Percentiles rank a stretch among this genome's conserved stretches.
Conservation (phyloP, 108 stramenopile species). For the Epithemia pelagica region DNA sequence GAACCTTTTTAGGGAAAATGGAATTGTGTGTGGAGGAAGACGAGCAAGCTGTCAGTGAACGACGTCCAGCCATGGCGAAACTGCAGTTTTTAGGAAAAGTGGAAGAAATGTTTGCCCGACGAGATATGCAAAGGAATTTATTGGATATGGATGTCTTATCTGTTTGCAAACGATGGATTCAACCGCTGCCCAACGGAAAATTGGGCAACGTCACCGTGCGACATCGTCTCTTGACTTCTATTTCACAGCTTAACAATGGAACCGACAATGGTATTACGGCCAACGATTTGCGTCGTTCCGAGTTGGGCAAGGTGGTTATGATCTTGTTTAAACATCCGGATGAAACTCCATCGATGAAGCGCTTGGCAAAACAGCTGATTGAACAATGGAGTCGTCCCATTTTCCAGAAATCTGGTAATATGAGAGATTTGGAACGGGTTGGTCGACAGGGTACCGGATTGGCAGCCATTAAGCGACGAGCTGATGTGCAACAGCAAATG, state of each 20-base stretch:
- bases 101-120: slow-evolving; percentile 49
- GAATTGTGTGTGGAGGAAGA: slow-evolving; percentile 72
- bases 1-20: slow-evolving; percentile 66
- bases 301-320: slow-evolving; percentile 84
- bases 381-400: slow-evolving; percentile 90
- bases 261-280: slow-evolving; percentile 46
- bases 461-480: slow-evolving; percentile 36
- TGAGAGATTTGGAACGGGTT: slow-evolving; percentile 73
- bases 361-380: slow-evolving; percentile 52
- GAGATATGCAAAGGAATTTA: slow-evolving; percentile 62
- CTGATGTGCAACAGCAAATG: slow-evolving; percentile 5
- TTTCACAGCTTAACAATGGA: slow-evolving; percentile 71
- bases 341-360: slow-evolving; percentile 81
- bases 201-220: slow-evolving; percentile 84
- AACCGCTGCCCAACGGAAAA: slow-evolving; percentile 71
- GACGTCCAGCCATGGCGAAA: slow-evolving; percentile 64
- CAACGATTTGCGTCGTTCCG: slow-evolving; percentile 66
- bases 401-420: slow-evolving; percentile 87
- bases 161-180: slow-evolving; percentile 70
- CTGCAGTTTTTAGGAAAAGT: slow-evolving; percentile 63
- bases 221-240: slow-evolving; percentile 51
- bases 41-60: slow-evolving; percentile 46
- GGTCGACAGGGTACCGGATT: slow-evolving; percentile 45
- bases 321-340: slow-evolving; percentile 71
- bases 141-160: slow-evolving; percentile 71